Percentiles rank a stretch among this genome's conserved stretches.
Conservation (phyloP, 257 asterid genomes). For the Solanum acaule region DNA sequence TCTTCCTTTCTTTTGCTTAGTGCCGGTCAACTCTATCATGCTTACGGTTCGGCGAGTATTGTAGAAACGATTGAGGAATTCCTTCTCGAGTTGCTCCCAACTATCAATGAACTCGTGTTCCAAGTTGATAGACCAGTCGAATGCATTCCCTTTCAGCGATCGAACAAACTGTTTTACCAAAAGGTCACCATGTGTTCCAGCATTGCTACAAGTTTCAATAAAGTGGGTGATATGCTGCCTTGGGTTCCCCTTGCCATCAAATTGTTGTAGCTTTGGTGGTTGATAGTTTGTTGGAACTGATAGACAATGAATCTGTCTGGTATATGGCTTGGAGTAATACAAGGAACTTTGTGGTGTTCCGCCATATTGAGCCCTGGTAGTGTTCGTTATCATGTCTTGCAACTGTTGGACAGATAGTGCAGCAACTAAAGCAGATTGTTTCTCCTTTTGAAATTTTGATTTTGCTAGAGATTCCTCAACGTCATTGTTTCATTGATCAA, state of each 20-base stretch:
- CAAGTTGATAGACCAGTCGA: background rate
- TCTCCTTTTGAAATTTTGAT: background rate
- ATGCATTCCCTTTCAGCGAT: background rate
- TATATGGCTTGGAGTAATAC: background rate
- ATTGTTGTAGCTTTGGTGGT: background rate
- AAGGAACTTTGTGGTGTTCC: background rate
- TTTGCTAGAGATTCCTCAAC: background rate
- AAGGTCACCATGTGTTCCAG: background rate
- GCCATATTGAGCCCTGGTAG: background rate
- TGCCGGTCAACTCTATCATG: background rate
- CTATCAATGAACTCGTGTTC: background rate
- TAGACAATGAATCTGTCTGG: background rate
- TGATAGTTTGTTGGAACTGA: background rate
- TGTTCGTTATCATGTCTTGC: background rate
- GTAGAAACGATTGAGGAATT: background rate
- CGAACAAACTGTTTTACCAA: background rate
- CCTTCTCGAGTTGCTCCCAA: background rate
- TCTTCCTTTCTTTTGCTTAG: background rate
- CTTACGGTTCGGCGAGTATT: background rate
- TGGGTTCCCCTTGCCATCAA: background rate
- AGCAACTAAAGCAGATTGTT: background rate
- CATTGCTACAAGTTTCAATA: background rate
- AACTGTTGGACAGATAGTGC: background rate
- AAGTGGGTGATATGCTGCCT: background rate
- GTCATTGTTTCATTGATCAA: background rate